Evolutionary conservation across 257 asterid genomes (phyloP), one percentile per base, ranked within the genome.

Genomic region (Sherardia arvensis): DNA sequence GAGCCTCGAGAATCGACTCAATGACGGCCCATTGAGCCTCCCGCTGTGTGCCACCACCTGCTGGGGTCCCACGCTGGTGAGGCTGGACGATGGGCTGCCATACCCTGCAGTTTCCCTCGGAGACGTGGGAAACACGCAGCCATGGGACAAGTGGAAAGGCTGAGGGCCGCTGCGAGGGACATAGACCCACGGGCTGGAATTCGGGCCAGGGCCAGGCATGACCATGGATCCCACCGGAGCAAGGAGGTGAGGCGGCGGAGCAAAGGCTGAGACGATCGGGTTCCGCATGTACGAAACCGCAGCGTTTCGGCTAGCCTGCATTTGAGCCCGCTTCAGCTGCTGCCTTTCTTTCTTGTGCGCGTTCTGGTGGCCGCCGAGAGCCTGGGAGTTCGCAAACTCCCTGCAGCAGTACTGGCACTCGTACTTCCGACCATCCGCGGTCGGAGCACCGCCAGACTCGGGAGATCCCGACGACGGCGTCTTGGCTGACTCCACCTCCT

Each of bases 361-460:
- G 83, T 91, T 91, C 14, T 91, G 98, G 15, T 91, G 98, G 22
- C 98, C 98, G 22, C 98, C 98, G 22, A 91, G 74, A 1, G 98
- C 98, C 65, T 91, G 98, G 1, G 98, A 91, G 78, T 91, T 91
- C 15, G 96, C 90, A 74, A 91, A 91, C 74, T 88, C 96, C n/a
- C 98, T 76, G 79, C 78, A 83, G 74, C 98, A 91, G 77, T 91
- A 91, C 32, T 91, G 98, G 64, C 98, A 91, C 95, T 91, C 98
- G 76, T 86, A 91, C 29, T 83, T 88, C 76, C 98, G 86, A 79
- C 95, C 85, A 17, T 84, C 95, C 61, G 81, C 20, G 7, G 84
- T 62, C 72, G 83, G 66, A 32, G 72, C 78, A 0, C 71, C 69
- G 17, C 77, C 80, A 60, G 77, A 34, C 1, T 80, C 91, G 84